Evolutionary conservation across 2,329 filamentous ascomycete genomes (phyloP), one percentile per base, ranked within the genome.

Genomic region (Lecanicillium sp.): DNA sequence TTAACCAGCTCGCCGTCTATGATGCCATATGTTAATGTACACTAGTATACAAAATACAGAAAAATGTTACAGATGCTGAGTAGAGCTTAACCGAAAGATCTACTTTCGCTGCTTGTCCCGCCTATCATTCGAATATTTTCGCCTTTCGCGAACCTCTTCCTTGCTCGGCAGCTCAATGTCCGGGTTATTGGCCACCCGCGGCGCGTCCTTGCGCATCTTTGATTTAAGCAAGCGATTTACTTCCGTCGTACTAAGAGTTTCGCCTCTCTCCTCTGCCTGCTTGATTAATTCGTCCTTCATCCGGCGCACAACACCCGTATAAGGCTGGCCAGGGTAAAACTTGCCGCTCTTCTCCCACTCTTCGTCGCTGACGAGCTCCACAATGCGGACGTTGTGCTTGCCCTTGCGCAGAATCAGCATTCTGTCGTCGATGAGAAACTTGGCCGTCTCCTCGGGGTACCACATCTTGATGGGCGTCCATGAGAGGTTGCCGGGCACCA

Each of bases 401-500:
- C 77, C 77, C 51, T 70, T 75, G 46, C 78, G 73, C 38, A 82
- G 60, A 48, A 82, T 69, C 45, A 82, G 60, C 33, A 80, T 48
- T 45, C 70, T 65, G 41, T 56, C 73, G 44, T 79, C 73, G 14
- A 85, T 70, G 40, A 83, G 61, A 50, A 71, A 83, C 40, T 75
- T 72, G 42, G 65, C 52, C 1, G 77, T 80, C 38, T 81, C 73
- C 17, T 66, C 58, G 1, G 68, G 63, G 47, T 65, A 71, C 70
- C 76, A 78, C 16, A 70, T 59, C 52, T 77, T 75, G 43, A 85
- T 70, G 2, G 72, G 70, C 8, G 70, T 73, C 65, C 78, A 88
- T 18, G 69, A 64, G 18, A 87, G 53, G 41, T 70, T 68, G 13
- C 65, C 71, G 0, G 65, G 58, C 25, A 56, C 51, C 58, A 78